These are phyloP conservation scores for Tolypocladium album DNA, from an alignment of 2,329 filamentous ascomycete species.

Conservation along the genomic window DNA sequence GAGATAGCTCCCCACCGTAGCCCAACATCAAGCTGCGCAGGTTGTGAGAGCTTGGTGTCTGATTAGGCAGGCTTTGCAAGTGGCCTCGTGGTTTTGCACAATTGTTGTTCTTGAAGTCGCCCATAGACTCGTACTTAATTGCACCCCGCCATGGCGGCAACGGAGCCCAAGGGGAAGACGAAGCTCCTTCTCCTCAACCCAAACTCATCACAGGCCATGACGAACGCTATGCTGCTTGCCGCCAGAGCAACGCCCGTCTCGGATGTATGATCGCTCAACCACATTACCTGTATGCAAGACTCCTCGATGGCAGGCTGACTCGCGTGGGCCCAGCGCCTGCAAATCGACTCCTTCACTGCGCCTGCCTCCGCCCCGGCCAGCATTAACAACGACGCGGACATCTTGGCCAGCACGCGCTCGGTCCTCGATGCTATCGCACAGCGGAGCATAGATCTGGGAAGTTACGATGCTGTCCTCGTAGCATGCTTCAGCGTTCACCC, in stretches of 20 bases:
- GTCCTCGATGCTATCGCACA: slow-evolving; percentile 44
- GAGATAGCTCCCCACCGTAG: too few relatives aligned
- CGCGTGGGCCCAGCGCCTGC: slow-evolving; percentile 23
- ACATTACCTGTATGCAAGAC: background rate
- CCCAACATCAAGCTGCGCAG: too few relatives aligned
- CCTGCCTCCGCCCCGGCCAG: slow-evolving; percentile 53
- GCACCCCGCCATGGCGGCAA: background rate
- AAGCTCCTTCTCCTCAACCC: slow-evolving; percentile 65
- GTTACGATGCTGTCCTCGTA: slow-evolving; percentile 68
- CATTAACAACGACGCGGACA: slow-evolving; percentile 68
- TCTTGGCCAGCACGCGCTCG: slow-evolving; percentile 48
- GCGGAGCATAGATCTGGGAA: slow-evolving; percentile 24
- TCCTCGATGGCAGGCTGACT: background rate
- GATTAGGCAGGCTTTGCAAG: background rate
- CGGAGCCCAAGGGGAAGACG: background rate
- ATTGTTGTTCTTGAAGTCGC: background rate
- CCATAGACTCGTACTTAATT: background rate
- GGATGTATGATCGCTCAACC: slow-evolving; percentile 7
- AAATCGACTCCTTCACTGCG: slow-evolving; percentile 56
- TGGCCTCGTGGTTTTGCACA: background rate
- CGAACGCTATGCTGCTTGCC: slow-evolving; percentile 41
- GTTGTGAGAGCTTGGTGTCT: background rate
- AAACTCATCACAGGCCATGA: slow-evolving; percentile 68
- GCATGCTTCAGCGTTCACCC: slow-evolving; percentile 85
- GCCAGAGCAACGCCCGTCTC: slow-evolving; percentile 14